phyloP scores from a whole-genome alignment of 2,329 filamentous ascomycete species.

The Thielaviopsis ethacetica region DNA sequence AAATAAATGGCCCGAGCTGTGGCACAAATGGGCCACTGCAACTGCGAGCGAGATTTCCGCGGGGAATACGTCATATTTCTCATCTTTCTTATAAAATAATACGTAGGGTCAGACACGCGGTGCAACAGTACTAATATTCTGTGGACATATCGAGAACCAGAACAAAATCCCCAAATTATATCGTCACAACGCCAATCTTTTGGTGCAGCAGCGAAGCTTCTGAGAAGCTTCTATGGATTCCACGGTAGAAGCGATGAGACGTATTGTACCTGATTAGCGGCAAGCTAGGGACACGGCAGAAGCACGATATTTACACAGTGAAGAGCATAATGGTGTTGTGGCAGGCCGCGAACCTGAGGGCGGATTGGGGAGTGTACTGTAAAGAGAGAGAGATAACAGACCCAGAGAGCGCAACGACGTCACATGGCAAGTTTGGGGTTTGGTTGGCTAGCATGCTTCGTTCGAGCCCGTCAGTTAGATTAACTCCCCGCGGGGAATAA shows the following conservation, averaged over 20 bases:
- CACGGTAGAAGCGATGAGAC: not conserved
- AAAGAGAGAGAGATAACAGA: not conserved
- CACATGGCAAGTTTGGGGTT: not conserved
- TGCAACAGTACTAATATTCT: not conserved
- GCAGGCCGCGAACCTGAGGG: not conserved
- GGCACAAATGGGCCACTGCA: not conserved
- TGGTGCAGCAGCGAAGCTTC: not conserved
- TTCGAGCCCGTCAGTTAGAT: not conserved
- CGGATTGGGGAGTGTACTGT: not conserved
- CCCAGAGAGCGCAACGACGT: not conserved
- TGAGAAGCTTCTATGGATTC: not conserved
- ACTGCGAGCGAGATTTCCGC: not conserved
- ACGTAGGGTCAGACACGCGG: too few relatives aligned
- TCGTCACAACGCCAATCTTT: not conserved
- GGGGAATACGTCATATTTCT: too few relatives aligned
- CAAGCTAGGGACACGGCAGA: not conserved
- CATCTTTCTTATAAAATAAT: too few relatives aligned
- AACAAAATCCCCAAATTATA: not conserved
- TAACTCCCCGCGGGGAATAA: not conserved
- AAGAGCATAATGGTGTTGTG: not conserved
- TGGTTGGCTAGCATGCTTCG: not conserved
- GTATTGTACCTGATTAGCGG: not conserved
- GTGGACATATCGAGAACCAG: not conserved
- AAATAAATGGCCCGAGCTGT: not conserved
- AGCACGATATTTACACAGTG: not conserved